Evolutionary conservation across 805 yeast genomes (phyloP), one percentile per base, ranked within the genome.

Genomic region (Blastobotrys americana): DNA sequence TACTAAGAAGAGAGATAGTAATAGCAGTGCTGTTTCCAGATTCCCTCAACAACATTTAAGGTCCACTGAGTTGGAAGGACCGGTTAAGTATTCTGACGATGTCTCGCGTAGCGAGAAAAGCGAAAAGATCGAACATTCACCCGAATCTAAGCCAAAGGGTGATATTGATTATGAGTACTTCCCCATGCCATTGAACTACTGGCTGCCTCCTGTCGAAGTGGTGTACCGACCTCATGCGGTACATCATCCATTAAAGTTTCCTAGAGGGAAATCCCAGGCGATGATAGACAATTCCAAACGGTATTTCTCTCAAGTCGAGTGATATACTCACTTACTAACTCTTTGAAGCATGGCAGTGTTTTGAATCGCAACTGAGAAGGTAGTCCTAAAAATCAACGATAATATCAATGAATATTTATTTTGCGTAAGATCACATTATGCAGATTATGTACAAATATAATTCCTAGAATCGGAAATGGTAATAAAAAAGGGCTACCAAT

Each of bases 191-290:
- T 65, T 65, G 46, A 76, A 73, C 21, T 74, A 74, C 52, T 74
- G 73, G 57, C 57, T 72, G 43, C 77, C 77, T 4, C 79, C 79
- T 2, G 73, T 74, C 33, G 75, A 74, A 54, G 76, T 70, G 37
- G 78, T 74, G 4, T 74, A 74, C 53, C 70, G 75, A 46, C 79
- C 79, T 1, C 79, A 74, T 53, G 66, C 77, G 3, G 77, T 72
- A 4, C 78, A 76, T 51, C 78, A 69, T 42, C 63, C 63, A 2
- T 40, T 50, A 42, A 52, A 52, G 34, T 41, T 48, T 28, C 56
- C 56, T n/a, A 38, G 42, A 16, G 52, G 49, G 4, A 42, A 43
- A 17, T 21, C 47, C 6, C 39, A 41, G 28, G 34, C 34, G 10
- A 34, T 42, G 18, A 25, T 40, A n/a, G 50, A 45, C 27, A 51